phyloP scores from a whole-genome alignment of 805 yeast genomes.

The Schwanniomyces polymorphus region DNA sequence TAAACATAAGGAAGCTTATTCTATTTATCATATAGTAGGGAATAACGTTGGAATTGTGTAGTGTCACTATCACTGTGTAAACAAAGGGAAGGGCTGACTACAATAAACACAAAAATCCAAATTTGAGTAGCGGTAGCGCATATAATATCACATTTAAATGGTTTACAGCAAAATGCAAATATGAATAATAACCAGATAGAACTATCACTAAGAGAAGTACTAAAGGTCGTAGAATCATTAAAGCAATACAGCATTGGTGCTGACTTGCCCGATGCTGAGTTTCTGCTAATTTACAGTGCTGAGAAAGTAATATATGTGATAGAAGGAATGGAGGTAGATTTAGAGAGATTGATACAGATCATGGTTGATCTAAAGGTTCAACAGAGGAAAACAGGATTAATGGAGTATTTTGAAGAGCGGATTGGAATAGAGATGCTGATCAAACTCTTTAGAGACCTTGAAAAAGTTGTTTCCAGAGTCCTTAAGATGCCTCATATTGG shows the following conservation, averaged over 20 bases:
- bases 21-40: neutral
- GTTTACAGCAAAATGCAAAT: conserved; percentile 6
- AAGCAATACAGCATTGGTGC: conserved; percentile 22
- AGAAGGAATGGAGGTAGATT: conserved; percentile 26
- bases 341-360: conserved; percentile 17
- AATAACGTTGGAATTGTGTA: neutral
- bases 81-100: neutral
- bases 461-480: conserved; percentile 21
- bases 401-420: conserved; percentile 27
- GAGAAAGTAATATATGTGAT: conserved; percentile 25
- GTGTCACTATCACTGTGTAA: neutral
- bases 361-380: conserved; percentile 6
- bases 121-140: neutral
- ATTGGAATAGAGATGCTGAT: conserved; percentile 15
- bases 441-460: conserved; percentile 21
- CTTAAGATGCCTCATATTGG: conserved; percentile 8
- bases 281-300: conserved; percentile 21
- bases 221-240: conserved; percentile 17
- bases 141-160: neutral
- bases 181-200: conserved; percentile 2
- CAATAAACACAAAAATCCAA: neutral
- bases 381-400: conserved; percentile 6
- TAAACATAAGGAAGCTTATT: neutral
- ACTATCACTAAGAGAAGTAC: conserved; percentile 14
- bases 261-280: conserved; percentile 8